Evolutionary conservation across 2,329 filamentous ascomycete species (phyloP).

Genomic region (Talaromyces sp.): DNA sequence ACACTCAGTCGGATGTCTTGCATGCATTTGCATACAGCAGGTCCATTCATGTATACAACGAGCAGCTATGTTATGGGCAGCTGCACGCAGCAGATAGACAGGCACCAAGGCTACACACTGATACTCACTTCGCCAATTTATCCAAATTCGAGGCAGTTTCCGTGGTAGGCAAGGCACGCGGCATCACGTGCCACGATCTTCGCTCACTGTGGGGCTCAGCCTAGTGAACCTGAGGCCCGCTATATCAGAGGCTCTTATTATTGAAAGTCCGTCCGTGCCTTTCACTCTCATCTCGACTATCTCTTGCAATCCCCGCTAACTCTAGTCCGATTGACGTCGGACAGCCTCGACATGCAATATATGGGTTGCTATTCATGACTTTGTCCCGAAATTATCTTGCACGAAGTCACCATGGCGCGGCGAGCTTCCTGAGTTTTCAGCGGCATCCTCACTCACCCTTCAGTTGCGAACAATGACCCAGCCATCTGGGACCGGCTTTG

Average conservation of each 20-base stretch:
- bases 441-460: neutral
- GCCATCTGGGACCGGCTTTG: conserved; percentile 23
- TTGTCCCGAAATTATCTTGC: neutral
- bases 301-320: neutral
- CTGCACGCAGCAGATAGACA: neutral
- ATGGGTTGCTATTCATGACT: neutral
- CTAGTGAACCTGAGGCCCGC: neutral
- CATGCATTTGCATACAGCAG: neutral
- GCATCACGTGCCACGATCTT: conserved; percentile 5
- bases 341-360: neutral
- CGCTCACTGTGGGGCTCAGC: neutral
- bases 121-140: neutral
- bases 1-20: neutral
- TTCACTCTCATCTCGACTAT: neutral
- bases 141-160: too few species aligned
- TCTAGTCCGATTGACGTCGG: neutral
- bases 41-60: neutral
- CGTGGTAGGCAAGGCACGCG: neutral
- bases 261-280: neutral
- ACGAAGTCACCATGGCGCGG: conserved; percentile 6
- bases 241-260: neutral
- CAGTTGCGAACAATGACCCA: conserved; percentile 30
- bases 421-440: neutral
- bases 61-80: neutral
- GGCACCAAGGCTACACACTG: neutral